Base-by-base conservation (phyloP, 495 filamentous ascomycete genomes). In the Geoglossum glabrum region DNA sequence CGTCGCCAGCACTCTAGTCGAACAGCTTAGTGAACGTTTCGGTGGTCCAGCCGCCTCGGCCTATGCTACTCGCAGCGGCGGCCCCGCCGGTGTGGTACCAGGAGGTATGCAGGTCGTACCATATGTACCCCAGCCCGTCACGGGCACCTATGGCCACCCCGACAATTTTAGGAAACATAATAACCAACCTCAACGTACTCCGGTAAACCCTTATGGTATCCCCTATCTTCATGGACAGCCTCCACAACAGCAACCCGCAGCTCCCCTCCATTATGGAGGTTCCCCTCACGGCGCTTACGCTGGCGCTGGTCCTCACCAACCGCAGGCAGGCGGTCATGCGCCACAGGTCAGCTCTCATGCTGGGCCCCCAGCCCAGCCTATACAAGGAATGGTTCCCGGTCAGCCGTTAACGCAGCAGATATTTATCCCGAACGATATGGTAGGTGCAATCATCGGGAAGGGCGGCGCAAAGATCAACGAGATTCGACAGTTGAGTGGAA, bases 401-500 rank as follows among this genome's bases (percentile, higher is more conserved):
- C 83, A 90, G 60, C 87, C 92, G 58, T 71, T 98, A 62, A 98
- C 92, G 1, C 92, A 98, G 67, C 92, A 98, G 70, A 98, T 98
- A 62, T 98, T 82, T 72, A 98, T 98, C 65, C 92, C 92, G 47
- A 98, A 98, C 69, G 92, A 98, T 65, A 98, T 98, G 92, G 92
- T 98, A 56, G 92, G 92, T 54, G 92, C 92, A 51, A 98, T 98
- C 64, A 98, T 98, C 64, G 92, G 92, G 59, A 98, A 98, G 73
- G 93, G 92, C 58, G 92, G 92, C 60, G 86, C 88, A 26, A 98
- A 98, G 80, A 98, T 98, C 76, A 98, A 98, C 67, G 92, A 98
- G 73, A 98, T 98, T 60, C 82, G 92, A 57, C 87, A 93, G 63
- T 78, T 98, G 63, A 93, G 86, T 64, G 93, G 93, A 60, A 97